Evolutionary conservation across 2,329 filamentous ascomycete genomes (phyloP).

Genomic region (Phialocephala sp.): DNA sequence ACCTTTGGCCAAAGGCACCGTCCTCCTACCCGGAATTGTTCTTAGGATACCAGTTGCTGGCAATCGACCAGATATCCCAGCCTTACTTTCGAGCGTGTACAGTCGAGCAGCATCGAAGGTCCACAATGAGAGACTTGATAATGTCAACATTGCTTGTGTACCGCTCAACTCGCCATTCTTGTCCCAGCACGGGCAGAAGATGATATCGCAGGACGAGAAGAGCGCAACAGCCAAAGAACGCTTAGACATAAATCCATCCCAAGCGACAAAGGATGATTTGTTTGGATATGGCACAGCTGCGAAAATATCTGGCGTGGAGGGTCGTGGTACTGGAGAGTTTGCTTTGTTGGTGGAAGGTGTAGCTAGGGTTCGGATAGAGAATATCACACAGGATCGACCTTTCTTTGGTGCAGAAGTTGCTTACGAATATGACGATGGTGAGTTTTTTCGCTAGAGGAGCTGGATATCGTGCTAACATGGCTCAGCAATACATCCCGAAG

Average conservation of each 20-base stretch:
- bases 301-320: slow-evolving; percentile 79
- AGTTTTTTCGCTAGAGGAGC: not conserved
- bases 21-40: slow-evolving; percentile 85
- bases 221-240: slow-evolving; percentile 39
- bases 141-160: slow-evolving; percentile 84
- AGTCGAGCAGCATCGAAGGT: slow-evolving; percentile 74
- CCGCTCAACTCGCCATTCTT: slow-evolving; percentile 80
- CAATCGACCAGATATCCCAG: slow-evolving; percentile 83
- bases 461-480: slow-evolving; percentile 27
- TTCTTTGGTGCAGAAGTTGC: slow-evolving; percentile 85
- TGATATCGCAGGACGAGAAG: slow-evolving; percentile 69
- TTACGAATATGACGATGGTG: slow-evolving; percentile 73
- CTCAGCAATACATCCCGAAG: slow-evolving; percentile 49
- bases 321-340: slow-evolving; percentile 76
- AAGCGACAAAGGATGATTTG: slow-evolving; percentile 72
- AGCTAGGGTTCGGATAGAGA: slow-evolving; percentile 76
- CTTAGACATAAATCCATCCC: slow-evolving; percentile 59
- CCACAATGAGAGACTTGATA: slow-evolving; percentile 65
- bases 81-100: slow-evolving; percentile 85
- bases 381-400: slow-evolving; percentile 76
- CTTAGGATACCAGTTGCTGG: slow-evolving; percentile 82
- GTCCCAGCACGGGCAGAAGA: slow-evolving; percentile 73
- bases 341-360: slow-evolving; percentile 86
- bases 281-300: slow-evolving; percentile 84
- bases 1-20: slow-evolving; percentile 77